Evolutionary conservation across 1,284 basidiomycete genomes (phyloP), one percentile per base, ranked within the genome.

Genomic region (Amylostereum chailletii): DNA sequence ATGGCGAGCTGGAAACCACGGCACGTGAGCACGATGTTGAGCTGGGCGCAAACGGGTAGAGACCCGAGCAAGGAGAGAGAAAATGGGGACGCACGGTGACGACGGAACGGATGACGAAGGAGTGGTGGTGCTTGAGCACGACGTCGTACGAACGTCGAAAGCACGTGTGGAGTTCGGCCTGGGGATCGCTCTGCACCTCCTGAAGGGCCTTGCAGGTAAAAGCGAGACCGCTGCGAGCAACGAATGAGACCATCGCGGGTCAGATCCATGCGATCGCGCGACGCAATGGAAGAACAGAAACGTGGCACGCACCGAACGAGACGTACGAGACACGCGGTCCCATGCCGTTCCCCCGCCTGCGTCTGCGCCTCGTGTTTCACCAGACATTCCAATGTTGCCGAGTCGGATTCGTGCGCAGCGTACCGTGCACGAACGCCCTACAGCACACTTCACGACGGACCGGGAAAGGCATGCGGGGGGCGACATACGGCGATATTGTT

Each of bases 141-240:
- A 74, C 72, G 57, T 94, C 90, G 71, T 96, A 99, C 1, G 91
- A 82, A 53, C 84, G 81, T 58, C 81, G 86, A 72, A 99, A 98
- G 64, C 89, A 91, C 47, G 74, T 76, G 57, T 84, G 76, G 46
- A 98, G 74, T 61, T 95, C 91, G 45, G 85, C 76, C 19, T 64
- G 64, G 41, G 73, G 71, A 67, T 95, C 84, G 10, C 70, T 65
- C 53, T 88, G 81, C 67, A 87, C 87, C 58, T 85, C 74, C 60
- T 87, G 78, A 47, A 98, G 76, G 3, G 90, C 93, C 54, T 78
- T 69, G 56, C 83, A 84, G 27, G 90, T 94, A 64, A 95, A 92
- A 52, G 86, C 76, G 46, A 94, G 78, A 7, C 90, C 92, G 49
- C 87, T 88, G 57, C 33, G 76, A 61, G 72, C 75, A 76, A 62